Conservation (phyloP, 2,329 filamentous ascomycete genomes). For the Aspergillus pseudoviridinutans region DNA sequence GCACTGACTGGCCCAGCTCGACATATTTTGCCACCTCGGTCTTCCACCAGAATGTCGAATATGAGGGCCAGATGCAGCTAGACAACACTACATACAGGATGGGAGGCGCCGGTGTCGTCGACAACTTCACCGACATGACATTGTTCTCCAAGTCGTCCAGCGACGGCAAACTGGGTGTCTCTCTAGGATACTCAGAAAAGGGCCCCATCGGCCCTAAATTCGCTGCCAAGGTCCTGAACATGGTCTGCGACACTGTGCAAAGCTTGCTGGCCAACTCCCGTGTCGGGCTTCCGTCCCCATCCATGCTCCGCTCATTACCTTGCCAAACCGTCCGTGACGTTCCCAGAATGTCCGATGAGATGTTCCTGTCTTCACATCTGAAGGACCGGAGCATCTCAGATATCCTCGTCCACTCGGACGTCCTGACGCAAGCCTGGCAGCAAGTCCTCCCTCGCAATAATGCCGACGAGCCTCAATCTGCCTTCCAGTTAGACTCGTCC, state of each 20-base stretch:
- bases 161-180: slow-evolving; percentile 31
- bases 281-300: slow-evolving; percentile 29
- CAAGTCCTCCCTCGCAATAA: slow-evolving; percentile 31
- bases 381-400: slow-evolving; percentile 36
- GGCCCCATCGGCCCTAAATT: slow-evolving; percentile 31
- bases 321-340: slow-evolving; percentile 27
- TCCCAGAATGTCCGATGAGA: slow-evolving; percentile 24
- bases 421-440: slow-evolving; percentile 38
- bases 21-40: slow-evolving; percentile 40
- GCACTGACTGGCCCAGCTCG: slow-evolving; percentile 41
- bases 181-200: slow-evolving; percentile 37
- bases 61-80: slow-evolving; percentile 33
- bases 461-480: slow-evolving; percentile 14
- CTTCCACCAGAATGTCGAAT: slow-evolving; percentile 37
- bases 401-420: slow-evolving; percentile 37
- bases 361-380: slow-evolving; percentile 34
- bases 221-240: slow-evolving; percentile 35
- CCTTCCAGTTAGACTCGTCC: slow-evolving; percentile 37
- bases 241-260: slow-evolving; percentile 37
- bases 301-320: slow-evolving; percentile 29
- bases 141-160: slow-evolving; percentile 36
- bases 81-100: slow-evolving; percentile 37
- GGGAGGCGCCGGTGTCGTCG: slow-evolving; percentile 36
- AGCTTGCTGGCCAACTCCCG: slow-evolving; percentile 35
- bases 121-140: slow-evolving; percentile 39